Conservation (phyloP, 768 basidiomycete genomes). For the Collybia mongolica region DNA sequence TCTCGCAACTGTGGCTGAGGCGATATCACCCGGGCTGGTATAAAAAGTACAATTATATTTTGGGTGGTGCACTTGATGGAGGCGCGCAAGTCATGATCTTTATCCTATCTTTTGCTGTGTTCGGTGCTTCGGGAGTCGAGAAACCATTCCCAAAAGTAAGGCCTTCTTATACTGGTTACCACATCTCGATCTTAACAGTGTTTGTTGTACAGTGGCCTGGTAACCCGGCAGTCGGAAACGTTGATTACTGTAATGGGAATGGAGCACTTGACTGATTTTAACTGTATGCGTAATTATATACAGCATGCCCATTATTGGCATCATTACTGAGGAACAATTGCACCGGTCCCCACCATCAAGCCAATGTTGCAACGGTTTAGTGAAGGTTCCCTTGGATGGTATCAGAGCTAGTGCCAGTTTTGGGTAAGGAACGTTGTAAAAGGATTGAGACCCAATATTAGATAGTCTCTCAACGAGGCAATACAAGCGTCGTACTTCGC, state of each 20-base stretch:
- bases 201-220: constrained; percentile 44
- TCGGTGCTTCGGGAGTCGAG: constrained; percentile 51
- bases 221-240: constrained; percentile 50
- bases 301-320: no score
- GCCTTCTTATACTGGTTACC: constrained; percentile 1
- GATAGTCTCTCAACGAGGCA: no score
- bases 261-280: constrained; percentile 39
- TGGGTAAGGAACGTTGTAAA: no score
- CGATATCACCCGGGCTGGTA: constrained; percentile 65
- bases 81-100: constrained; percentile 68
- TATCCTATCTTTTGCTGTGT: constrained; percentile 62
- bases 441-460: no score
- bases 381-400: no score
- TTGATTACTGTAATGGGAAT: constrained; percentile 62
- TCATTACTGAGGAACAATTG: no score
- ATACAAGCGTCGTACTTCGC: no score
- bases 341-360: no score
- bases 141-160: constrained; percentile 49
- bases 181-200: constrained; percentile 1
- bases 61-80: constrained; percentile 66
- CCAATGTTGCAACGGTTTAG: no score
- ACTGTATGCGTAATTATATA: no score
- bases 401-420: no score
- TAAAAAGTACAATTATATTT: constrained; percentile 63
- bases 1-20: constrained; percentile 62